Conservation (phyloP, 768 basidiomycete species). For the Boletus pseudo-olivaceus region DNA sequence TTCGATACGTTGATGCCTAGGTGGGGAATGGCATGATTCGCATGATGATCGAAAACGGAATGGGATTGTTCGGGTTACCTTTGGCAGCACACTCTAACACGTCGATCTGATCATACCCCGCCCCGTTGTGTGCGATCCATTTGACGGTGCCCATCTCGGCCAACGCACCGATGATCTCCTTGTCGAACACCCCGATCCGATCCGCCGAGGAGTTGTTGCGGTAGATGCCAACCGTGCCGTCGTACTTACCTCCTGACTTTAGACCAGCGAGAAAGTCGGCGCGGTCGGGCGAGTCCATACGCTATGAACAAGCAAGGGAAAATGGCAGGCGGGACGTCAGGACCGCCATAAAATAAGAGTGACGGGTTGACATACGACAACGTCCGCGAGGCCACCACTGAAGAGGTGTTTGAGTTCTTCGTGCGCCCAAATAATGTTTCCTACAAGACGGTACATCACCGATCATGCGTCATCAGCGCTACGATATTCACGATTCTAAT, state of each 20-base stretch:
- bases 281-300: slow-evolving; percentile 57
- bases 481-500: neutral
- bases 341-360: too few relatives aligned
- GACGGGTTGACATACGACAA: slow-evolving; percentile 55
- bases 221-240: slow-evolving; percentile 71
- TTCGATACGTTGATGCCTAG: slow-evolving; percentile 75
- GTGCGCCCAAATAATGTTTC: slow-evolving; percentile 76
- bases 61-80: slow-evolving; percentile 38
- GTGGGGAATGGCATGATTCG: too few relatives aligned
- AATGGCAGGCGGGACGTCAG: neutral
- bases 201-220: slow-evolving; percentile 65
- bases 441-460: slow-evolving; percentile 34
- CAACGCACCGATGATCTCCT: slow-evolving; percentile 67
- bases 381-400: slow-evolving; percentile 62
- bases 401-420: slow-evolving; percentile 67
- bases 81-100: slow-evolving; percentile 66
- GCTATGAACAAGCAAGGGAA: slow-evolving; percentile 29
- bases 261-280: slow-evolving; percentile 67
- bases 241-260: slow-evolving; percentile 67
- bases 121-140: slow-evolving; percentile 92
- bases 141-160: slow-evolving; percentile 53
- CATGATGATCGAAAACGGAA: neutral
- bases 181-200: slow-evolving; percentile 74
- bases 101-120: slow-evolving; percentile 89
- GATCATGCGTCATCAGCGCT: neutral